Conservation (phyloP, 176 grass and related monocot genomes). For the Rhynchospora pubera region DNA sequence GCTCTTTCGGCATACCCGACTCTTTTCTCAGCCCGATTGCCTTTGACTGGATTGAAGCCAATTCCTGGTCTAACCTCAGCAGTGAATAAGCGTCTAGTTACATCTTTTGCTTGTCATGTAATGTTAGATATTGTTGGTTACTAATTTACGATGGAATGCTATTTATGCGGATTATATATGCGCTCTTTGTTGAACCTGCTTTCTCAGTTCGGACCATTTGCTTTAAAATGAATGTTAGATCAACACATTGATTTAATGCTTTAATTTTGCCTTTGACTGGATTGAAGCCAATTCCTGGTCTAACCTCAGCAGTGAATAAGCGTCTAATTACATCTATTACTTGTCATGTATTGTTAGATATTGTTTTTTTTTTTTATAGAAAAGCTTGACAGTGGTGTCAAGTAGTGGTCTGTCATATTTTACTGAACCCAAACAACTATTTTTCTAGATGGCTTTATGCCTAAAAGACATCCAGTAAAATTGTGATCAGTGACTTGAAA, state of each 20-base stretch:
- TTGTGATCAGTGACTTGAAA: too few relatives aligned
- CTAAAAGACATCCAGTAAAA: too few relatives aligned
- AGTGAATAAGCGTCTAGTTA: slow-evolving; percentile 30
- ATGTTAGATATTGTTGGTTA: neutral
- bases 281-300: too few relatives aligned
- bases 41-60: slow-evolving; percentile 97
- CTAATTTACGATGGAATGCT: neutral
- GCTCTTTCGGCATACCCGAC: slow-evolving; percentile 89
- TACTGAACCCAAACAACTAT: too few relatives aligned
- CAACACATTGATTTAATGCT: neutral
- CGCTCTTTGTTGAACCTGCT: neutral
- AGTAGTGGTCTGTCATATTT: too few relatives aligned
- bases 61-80: slow-evolving; percentile 43
- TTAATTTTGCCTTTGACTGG: too few relatives aligned
- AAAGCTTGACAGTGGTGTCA: too few relatives aligned
- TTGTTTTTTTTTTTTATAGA: too few relatives aligned
- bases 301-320: too few relatives aligned
- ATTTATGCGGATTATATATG: neutral
- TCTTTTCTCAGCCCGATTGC: slow-evolving; percentile 86
- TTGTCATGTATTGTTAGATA: too few relatives aligned
- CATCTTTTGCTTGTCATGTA: neutral
- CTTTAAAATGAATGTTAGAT: neutral
- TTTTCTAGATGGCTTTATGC: too few relatives aligned
- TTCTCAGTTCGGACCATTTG: neutral
- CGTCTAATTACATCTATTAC: too few relatives aligned